These are phyloP conservation scores for Torulaspora microellipsoides DNA, from an alignment of 805 yeast genomes.

Conservation along the genomic window DNA sequence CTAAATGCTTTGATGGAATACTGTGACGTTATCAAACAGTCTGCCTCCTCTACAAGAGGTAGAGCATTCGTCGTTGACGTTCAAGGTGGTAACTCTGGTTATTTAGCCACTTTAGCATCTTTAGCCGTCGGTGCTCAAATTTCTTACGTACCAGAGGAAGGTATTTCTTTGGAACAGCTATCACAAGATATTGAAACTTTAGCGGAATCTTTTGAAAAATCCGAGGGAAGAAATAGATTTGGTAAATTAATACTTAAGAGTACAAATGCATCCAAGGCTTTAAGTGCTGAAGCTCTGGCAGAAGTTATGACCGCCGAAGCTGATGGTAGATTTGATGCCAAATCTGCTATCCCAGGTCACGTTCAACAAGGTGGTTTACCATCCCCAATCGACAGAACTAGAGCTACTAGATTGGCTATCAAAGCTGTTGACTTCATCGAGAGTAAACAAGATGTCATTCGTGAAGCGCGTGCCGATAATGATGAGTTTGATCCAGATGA, in stretches of 20 bases:
- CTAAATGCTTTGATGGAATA: conserved; percentile 64
- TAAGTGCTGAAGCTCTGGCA: conserved; percentile 64
- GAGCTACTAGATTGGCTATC: conserved; percentile 67
- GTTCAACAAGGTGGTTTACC: conserved; percentile 83
- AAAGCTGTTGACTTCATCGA: conserved; percentile 69
- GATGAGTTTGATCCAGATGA: conserved; percentile 30
- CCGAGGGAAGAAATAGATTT: conserved; percentile 59
- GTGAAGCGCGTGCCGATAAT: conserved; percentile 31
- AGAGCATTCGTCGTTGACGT: conserved; percentile 78
- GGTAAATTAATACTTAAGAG: conserved; percentile 69
- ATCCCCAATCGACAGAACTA: conserved; percentile 70
- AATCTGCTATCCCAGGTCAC: conserved; percentile 81
- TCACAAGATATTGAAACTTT: conserved; percentile 62
- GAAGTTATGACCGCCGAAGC: conserved; percentile 60
- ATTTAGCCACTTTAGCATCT: conserved; percentile 64
- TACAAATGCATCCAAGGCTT: conserved; percentile 66
- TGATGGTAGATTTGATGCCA: conserved; percentile 64
- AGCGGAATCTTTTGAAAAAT: conserved; percentile 53
- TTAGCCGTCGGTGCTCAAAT: conserved; percentile 70
- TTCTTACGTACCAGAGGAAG: conserved; percentile 72
- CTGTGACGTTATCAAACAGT: conserved; percentile 75
- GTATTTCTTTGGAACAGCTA: conserved; percentile 53
- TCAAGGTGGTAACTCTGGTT: conserved; percentile 84
- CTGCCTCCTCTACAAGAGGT: conserved; percentile 73
- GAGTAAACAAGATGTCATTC: conserved; percentile 27